Conservation (phyloP, 352 stramenopile species). For the Phytopythium sindhum region DNA sequence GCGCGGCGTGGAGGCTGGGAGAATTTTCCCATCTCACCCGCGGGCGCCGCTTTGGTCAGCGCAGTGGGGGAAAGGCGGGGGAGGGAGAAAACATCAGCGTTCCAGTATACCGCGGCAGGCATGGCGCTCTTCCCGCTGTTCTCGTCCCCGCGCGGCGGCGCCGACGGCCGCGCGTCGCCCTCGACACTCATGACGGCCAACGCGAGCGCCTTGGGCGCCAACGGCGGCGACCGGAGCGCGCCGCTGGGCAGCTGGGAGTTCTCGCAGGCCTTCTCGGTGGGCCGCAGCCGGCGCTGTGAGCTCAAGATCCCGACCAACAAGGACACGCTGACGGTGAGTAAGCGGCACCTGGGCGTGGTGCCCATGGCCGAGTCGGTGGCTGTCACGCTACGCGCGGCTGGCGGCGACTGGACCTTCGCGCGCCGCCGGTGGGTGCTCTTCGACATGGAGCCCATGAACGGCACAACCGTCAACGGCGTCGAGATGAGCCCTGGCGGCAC, state of each 20-base stretch:
- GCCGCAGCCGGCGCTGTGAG: conserved; percentile 65
- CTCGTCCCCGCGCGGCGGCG: not conserved
- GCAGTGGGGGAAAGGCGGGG: not conserved
- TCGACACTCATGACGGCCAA: not conserved
- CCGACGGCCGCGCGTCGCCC: not conserved
- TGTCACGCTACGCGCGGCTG: conserved; percentile 3
- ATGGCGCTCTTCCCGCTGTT: conserved; percentile 10
- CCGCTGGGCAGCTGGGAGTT: conserved; percentile 40
- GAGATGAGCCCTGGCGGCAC: conserved; percentile 49
- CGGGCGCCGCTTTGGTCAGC: too few species aligned
- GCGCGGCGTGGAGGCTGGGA: not conserved
- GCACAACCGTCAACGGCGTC: conserved; percentile 72
- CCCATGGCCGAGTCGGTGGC: conserved; percentile 26
- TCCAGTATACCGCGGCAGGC: not conserved
- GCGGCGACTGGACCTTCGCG: not conserved
- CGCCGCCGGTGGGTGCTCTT: conserved; percentile 67
- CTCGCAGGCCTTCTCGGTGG: conserved; percentile 55
- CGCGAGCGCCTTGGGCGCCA: conserved; percentile 2
- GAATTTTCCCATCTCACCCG: not conserved
- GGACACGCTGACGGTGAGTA: conserved; percentile 76
- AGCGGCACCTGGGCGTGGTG: conserved; percentile 62
- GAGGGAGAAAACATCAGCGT: not conserved
- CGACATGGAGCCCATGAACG: conserved; percentile 79
- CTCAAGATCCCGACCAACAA: conserved; percentile 66
- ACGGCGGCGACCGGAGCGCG: not conserved